Percentiles rank a stretch among this genome's conserved stretches.
Evolutionary conservation across 305 asterid genomes (phyloP).

Genomic region (Solanum hybrid): DNA sequence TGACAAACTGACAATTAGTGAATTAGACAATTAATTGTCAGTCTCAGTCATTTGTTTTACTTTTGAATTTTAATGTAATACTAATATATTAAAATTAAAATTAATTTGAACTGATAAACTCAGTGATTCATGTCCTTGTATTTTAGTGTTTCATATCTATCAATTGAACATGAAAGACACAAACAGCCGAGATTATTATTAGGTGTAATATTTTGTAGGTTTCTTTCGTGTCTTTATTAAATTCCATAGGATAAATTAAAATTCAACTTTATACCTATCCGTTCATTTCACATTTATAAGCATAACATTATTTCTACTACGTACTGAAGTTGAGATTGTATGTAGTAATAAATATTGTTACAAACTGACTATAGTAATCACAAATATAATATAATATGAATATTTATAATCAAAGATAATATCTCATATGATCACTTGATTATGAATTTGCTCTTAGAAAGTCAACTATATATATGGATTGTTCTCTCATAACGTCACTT

Average conservation of each 20-base stretch:
- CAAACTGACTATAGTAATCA: neutral
- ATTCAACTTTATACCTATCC: neutral
- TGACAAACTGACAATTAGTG: neutral
- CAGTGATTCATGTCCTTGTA: neutral
- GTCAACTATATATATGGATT: neutral
- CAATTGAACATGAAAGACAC: neutral
- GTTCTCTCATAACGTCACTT: neutral
- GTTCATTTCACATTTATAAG: neutral
- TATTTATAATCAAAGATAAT: no score
- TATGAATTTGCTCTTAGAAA: neutral
- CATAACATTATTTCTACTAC: neutral
- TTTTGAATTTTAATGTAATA: neutral
- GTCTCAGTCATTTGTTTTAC: neutral
- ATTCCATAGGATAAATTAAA: neutral
- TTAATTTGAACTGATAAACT: neutral
- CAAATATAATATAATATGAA: neutral
- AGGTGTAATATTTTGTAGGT: neutral
- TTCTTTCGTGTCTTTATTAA: neutral
- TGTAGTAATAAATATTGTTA: neutral
- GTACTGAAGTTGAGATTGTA: neutral
- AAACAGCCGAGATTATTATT: neutral
- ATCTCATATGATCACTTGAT: no score
- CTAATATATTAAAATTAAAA: neutral
- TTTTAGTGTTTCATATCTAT: neutral
- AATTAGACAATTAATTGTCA: neutral